phyloP scores from a whole-genome alignment of 2,329 filamentous ascomycete species.

The Leptodontidium sp. region DNA sequence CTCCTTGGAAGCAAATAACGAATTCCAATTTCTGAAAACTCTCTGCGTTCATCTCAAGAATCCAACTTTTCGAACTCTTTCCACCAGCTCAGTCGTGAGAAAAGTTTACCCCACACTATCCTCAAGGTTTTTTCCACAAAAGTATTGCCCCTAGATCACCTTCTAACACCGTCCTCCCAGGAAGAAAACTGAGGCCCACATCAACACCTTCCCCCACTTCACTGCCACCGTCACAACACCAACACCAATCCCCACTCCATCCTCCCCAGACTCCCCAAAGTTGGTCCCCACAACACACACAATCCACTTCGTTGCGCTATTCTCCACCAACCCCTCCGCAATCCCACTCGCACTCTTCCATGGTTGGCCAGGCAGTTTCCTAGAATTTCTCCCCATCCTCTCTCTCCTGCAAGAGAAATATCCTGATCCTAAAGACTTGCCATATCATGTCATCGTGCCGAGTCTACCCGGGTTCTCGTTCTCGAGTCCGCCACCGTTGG shows the following conservation, averaged over 20 bases:
- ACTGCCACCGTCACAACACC: constrained; percentile 16
- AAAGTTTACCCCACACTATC: too few relatives aligned
- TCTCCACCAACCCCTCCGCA: constrained; percentile 33
- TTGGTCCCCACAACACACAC: constrained; percentile 13
- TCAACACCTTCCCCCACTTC: constrained; percentile 32
- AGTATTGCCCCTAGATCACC: constrained; percentile 18
- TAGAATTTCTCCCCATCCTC: constrained; percentile 36
- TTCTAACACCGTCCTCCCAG: constrained; percentile 1
- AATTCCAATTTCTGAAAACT: too few relatives aligned
- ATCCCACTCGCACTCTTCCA: constrained; percentile 34
- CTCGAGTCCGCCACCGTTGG: constrained; percentile 34
- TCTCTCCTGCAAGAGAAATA: constrained; percentile 44
- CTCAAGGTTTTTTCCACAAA: neutral
- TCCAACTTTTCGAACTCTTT: too few relatives aligned
- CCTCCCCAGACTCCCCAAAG: neutral
- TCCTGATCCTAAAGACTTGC: constrained; percentile 25
- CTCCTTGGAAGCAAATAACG: too few relatives aligned
- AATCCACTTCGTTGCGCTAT: constrained; percentile 35
- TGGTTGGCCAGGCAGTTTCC: constrained; percentile 38
- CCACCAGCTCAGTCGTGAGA: too few relatives aligned
- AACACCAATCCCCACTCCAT: constrained; percentile 2
- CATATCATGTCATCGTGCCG: constrained; percentile 39
- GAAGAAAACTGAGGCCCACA: constrained; percentile 26
- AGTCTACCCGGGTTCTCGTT: constrained; percentile 38
- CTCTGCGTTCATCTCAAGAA: too few relatives aligned